Evolutionary conservation across 345 rosid genomes (phyloP).

Genomic region (Kandelia obovata): DNA sequence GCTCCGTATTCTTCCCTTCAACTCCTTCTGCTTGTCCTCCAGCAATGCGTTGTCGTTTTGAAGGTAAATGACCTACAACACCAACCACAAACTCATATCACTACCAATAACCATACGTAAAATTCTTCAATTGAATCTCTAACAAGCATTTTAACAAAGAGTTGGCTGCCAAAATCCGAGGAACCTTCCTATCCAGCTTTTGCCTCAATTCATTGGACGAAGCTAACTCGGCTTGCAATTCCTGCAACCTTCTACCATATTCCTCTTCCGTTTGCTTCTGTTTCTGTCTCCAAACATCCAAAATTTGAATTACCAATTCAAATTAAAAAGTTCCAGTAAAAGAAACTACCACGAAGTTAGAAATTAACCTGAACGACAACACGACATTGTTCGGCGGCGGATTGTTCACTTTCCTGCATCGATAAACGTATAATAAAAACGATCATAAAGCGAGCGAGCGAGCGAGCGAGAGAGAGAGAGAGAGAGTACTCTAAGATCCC

Average conservation of each 20-base stretch:
- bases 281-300: slow-evolving; percentile 43
- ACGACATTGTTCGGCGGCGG: slow-evolving; percentile 48
- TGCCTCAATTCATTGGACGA: slow-evolving; percentile 47
- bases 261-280: slow-evolving; percentile 77
- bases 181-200: slow-evolving; percentile 64
- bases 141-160: slow-evolving; percentile 27
- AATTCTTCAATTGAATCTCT: not conserved
- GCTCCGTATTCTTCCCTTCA: slow-evolving; percentile 50
- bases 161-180: slow-evolving; percentile 9
- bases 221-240: slow-evolving; percentile 52
- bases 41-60: slow-evolving; percentile 60
- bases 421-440: not conserved
- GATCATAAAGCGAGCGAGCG: slow-evolving; percentile 6
- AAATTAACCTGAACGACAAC: slow-evolving; percentile 47
- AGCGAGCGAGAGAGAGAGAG: not conserved
- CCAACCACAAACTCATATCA: not conserved
- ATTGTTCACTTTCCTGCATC: slow-evolving; percentile 53
- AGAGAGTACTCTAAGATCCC: slow-evolving; percentile 56
- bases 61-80: slow-evolving; percentile 55
- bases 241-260: slow-evolving; percentile 46
- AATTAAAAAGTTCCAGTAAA: not conserved
- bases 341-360: not conserved
- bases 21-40: slow-evolving; percentile 58
- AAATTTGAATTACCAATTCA: slow-evolving; percentile 6
- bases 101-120: not conserved